Evolutionary conservation across 306 rosid species (phyloP).

Genomic region (Trichosanthes cucumerina): DNA sequence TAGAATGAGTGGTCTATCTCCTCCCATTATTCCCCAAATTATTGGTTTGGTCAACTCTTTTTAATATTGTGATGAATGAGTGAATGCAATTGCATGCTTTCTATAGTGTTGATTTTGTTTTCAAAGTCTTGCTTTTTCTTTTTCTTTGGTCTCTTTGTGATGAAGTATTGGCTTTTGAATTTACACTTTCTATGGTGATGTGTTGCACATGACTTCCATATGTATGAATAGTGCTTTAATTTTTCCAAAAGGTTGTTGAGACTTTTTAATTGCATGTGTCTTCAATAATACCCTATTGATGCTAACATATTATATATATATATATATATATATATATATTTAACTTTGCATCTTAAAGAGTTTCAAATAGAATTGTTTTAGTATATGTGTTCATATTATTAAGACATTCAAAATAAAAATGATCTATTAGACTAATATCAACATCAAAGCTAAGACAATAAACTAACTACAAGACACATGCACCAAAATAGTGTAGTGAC

Average conservation of each 20-base stretch:
- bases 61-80: not conserved
- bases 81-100: not conserved
- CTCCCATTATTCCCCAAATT: not conserved
- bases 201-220: not conserved
- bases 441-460: not conserved
- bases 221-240: not conserved
- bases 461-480: conserved; percentile 10
- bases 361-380: not conserved
- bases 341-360: not conserved
- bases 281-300: not conserved
- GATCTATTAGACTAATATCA: not conserved
- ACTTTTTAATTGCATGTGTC: not conserved
- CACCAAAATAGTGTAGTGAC: not conserved
- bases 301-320: too few relatives aligned
- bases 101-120: not conserved
- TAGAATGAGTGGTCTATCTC: not conserved
- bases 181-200: not conserved
- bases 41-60: not conserved
- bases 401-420: not conserved
- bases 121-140: not conserved
- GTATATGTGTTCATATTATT: not conserved
- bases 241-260: not conserved
- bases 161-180: not conserved
- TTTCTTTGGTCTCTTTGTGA: not conserved
- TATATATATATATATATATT: too few relatives aligned